A percentile compares a stretch with the other conserved stretches of the same genome.
Conservation (phyloP, 2,329 filamentous ascomycete genomes). For the Fusarium subglutinans region DNA sequence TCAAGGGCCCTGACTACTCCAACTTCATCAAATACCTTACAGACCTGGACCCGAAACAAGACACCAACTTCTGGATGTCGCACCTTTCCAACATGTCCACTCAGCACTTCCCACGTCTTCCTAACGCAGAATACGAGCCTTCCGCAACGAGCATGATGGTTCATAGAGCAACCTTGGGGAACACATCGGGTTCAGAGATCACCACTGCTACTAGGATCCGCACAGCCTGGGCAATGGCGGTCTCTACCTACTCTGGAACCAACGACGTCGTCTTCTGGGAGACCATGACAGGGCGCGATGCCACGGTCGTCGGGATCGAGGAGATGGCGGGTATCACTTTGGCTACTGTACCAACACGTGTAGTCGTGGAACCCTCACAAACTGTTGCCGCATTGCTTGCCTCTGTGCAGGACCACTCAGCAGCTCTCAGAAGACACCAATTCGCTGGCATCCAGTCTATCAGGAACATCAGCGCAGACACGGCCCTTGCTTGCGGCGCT, state of each 20-base stretch:
- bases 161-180: background rate
- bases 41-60: background rate
- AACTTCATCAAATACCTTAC: constrained; percentile 25
- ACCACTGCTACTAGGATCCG: constrained; percentile 32
- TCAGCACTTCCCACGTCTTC: constrained; percentile 37
- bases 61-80: constrained; percentile 28
- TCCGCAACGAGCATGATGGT: constrained; percentile 27
- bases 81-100: constrained; percentile 16
- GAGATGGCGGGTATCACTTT: constrained; percentile 31
- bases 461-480: constrained; percentile 25
- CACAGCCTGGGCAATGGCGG: constrained; percentile 36
- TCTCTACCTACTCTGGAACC: constrained; percentile 27
- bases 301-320: constrained; percentile 28
- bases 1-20: constrained; percentile 13
- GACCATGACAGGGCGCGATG: constrained; percentile 37
- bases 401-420: constrained; percentile 21
- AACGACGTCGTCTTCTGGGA: constrained; percentile 39
- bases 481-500: constrained; percentile 25
- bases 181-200: constrained; percentile 14
- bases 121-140: constrained; percentile 18
- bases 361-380: background rate
- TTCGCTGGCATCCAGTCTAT: constrained; percentile 31
- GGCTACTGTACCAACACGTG: constrained; percentile 32
- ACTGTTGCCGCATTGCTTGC: constrained; percentile 9
- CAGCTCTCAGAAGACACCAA: constrained; percentile 16